These are phyloP conservation scores for Fraxinus anomala DNA, from an alignment of 257 asterid genomes.

Conservation along the genomic window DNA sequence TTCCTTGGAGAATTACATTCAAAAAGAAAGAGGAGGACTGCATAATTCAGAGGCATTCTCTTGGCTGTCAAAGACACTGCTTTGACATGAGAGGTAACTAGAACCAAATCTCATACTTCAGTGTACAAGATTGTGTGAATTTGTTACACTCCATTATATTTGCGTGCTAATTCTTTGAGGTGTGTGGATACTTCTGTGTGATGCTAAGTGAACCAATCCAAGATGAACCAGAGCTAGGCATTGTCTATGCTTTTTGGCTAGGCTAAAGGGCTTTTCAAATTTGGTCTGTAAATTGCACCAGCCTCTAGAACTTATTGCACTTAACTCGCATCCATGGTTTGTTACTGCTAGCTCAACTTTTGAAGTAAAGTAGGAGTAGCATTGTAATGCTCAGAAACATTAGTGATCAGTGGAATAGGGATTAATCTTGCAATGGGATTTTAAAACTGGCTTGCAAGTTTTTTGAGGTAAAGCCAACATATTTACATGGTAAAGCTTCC, in stretches of 20 bases:
- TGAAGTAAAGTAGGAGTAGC: background rate
- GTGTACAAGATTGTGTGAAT: background rate
- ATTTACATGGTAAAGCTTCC: background rate
- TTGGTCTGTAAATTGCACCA: background rate
- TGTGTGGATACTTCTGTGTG: background rate
- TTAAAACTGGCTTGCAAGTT: background rate
- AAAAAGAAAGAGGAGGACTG: conserved; percentile 47
- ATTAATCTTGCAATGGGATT: background rate
- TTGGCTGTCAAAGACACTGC: conserved; percentile 68
- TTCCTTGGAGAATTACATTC: conserved; percentile 57
- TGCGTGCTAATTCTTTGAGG: background rate
- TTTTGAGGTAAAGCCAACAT: background rate
- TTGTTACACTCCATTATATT: background rate
- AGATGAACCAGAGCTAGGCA: background rate
- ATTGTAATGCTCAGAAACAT: background rate
- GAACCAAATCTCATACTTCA: background rate
- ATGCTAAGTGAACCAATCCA: background rate
- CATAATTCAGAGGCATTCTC: conserved; percentile 64
- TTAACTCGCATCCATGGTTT: background rate
- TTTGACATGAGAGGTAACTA: conserved; percentile 30
- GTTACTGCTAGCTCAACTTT: background rate
- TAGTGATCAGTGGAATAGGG: background rate
- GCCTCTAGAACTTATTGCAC: background rate
- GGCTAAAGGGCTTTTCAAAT: background rate
- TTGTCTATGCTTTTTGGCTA: background rate